phyloP scores from a whole-genome alignment of 495 filamentous ascomycete genomes.

The Daldinia decipiens region DNA sequence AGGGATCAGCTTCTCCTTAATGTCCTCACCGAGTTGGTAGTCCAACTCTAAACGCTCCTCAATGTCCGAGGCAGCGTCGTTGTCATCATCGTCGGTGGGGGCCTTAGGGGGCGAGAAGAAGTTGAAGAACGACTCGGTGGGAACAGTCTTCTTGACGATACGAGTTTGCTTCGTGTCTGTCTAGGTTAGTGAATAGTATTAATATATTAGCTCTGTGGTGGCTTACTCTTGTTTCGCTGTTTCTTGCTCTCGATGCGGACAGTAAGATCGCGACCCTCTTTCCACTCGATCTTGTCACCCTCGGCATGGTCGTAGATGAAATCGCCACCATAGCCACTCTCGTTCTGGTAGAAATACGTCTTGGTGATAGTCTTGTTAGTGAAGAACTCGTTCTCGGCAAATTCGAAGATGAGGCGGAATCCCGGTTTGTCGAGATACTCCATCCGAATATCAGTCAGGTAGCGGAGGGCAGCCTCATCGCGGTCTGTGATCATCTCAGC shows the following conservation, averaged over 20 bases:
- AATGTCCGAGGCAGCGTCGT: conserved; percentile 86
- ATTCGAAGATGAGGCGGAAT: conserved; percentile 98
- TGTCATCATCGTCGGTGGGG: conserved; percentile 76
- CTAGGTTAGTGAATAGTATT: conserved; percentile 46
- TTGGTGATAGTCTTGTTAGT: conserved; percentile 96
- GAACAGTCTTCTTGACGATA: conserved; percentile 98
- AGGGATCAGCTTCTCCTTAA: conserved; percentile 99
- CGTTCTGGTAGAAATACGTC: conserved; percentile 99
- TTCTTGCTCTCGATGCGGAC: conserved; percentile 97
- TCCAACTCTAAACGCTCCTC: conserved; percentile 98
- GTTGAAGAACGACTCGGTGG: conserved; percentile 99
- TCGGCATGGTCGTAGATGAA: conserved; percentile 99
- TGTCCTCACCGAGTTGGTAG: conserved; percentile 98
- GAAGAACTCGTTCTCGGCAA: conserved; percentile 94
- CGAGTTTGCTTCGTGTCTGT: conserved; percentile 98
- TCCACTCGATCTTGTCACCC: conserved; percentile 98
- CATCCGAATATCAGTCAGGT: conserved; percentile 95
- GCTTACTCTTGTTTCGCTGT: conserved; percentile 98
- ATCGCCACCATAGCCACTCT: conserved; percentile 97
- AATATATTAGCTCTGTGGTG: neutral
- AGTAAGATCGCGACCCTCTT: conserved; percentile 89
- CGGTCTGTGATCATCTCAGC: conserved; percentile 98
- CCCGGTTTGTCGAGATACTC: conserved; percentile 98
- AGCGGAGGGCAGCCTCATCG: conserved; percentile 91
- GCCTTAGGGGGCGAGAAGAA: conserved; percentile 97